Base-by-base conservation (phyloP, 2,329 filamentous ascomycete genomes). In the Alternaria alternata region DNA sequence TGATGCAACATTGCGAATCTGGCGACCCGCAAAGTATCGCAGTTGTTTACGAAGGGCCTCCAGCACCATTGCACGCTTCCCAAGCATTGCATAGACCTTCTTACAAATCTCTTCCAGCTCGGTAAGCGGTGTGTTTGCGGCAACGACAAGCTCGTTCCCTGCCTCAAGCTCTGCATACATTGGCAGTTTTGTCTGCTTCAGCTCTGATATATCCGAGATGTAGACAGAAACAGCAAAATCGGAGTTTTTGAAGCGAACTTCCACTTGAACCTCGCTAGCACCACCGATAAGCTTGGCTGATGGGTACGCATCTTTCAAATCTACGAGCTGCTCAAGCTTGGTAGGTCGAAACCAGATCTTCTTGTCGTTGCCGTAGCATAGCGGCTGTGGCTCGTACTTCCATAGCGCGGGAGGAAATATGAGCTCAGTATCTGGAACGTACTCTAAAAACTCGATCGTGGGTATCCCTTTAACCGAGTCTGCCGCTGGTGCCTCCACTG, bases 181-280 rank as follows among this genome's bases (percentile, higher is more conserved):
- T 0, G 71, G 75, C 1, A 76, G 18, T 20, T 59, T 69, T 75
- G 70, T 92, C 85, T 36, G 91, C 88, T 91, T 87, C 60, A 98
- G 81, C 78, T 97, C 94, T 2, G 91, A 83, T 60, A 98, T 96
- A 73, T 98, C 94, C 2, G 94, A 93, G 7, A 97, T 90, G 68
- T 91, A 98, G 0, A 98, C 91, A 0, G 93, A 97, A 1, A 93
- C 88, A 1, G 91, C 89, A 73, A 97, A 98, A 68, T 93, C 87
- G 78, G 96, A 87, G 3, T 91, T 92, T 81, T 98, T 98, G 86
- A 98, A 98, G 76, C 96, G 96, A 79, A 96, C 91, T 78, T 98
- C 94, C 56, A 98, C 97, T 79, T 98, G 94, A 0, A 94, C 97
- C 79, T 98, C 94, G 12, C 93, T 96, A 73, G 93, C 96, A 62